Evolutionary conservation across 2,329 filamentous ascomycete genomes (phyloP).

Genomic region (Didymella keratinophila): DNA sequence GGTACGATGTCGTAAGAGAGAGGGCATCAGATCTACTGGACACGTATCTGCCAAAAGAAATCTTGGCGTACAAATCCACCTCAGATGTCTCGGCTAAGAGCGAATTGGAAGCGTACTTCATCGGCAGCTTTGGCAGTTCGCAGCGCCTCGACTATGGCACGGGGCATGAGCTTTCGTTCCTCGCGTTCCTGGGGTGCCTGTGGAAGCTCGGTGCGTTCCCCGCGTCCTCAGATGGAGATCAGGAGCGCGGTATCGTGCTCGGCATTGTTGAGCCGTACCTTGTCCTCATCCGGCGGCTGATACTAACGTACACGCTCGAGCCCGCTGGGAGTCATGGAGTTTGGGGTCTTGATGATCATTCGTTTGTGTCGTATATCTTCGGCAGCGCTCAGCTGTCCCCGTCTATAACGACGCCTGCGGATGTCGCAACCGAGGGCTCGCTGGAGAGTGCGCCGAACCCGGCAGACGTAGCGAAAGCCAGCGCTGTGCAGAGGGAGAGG

Average conservation of each 20-base stretch:
- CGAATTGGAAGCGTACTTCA: slow-evolving; percentile 80
- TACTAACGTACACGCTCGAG: slow-evolving; percentile 90
- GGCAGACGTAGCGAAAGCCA: slow-evolving; percentile 64
- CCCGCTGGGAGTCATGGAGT: slow-evolving; percentile 96
- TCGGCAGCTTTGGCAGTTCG: slow-evolving; percentile 86
- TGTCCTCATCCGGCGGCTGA: slow-evolving; percentile 80
- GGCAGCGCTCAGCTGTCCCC: slow-evolving; percentile 89
- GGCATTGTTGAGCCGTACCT: slow-evolving; percentile 87
- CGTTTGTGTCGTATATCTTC: slow-evolving; percentile 91
- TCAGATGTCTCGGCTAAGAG: slow-evolving; percentile 59
- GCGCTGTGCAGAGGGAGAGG: slow-evolving; percentile 52
- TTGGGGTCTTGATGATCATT: slow-evolving; percentile 98
- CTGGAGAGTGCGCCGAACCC: slow-evolving; percentile 72
- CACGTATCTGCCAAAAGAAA: slow-evolving; percentile 61
- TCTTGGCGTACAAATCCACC: slow-evolving; percentile 50
- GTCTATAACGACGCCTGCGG: slow-evolving; percentile 64
- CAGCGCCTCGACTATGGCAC: slow-evolving; percentile 95
- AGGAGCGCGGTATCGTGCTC: slow-evolving; percentile 81
- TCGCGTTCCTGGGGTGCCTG: slow-evolving; percentile 86
- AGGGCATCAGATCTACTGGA: slow-evolving; percentile 64
- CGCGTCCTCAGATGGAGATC: slow-evolving; percentile 61
- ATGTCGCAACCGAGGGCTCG: slow-evolving; percentile 81
- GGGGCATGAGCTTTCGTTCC: slow-evolving; percentile 92
- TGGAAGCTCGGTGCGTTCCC: slow-evolving; percentile 90
- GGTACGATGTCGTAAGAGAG: slow-evolving; percentile 75